Evolutionary conservation across 2,329 filamentous ascomycete genomes (phyloP).

Genomic region (Neospermospora avenae): DNA sequence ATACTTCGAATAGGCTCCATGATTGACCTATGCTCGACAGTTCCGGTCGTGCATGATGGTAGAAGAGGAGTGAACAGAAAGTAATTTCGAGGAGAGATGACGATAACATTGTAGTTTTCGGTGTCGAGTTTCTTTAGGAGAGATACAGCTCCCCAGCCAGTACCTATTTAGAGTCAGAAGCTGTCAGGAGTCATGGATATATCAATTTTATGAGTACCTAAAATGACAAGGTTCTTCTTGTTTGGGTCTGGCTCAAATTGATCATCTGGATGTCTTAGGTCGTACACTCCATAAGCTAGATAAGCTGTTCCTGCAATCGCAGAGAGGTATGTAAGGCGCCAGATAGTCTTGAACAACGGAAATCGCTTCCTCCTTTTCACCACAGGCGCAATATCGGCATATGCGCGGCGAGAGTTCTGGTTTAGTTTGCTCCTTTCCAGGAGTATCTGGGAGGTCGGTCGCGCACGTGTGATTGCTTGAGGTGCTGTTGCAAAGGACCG

Average conservation of each 20-base stretch:
- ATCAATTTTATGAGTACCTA: slow-evolving; percentile 59
- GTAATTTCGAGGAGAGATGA: slow-evolving; percentile 98
- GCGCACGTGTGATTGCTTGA: slow-evolving; percentile 26
- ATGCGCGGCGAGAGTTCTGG: slow-evolving; percentile 43
- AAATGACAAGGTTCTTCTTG: slow-evolving; percentile 96
- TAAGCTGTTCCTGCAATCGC: slow-evolving; percentile 66
- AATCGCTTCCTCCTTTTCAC: slow-evolving; percentile 57
- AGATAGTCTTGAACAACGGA: slow-evolving; percentile 71
- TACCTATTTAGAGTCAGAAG: slow-evolving; percentile 54
- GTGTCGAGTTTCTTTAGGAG: slow-evolving; percentile 98
- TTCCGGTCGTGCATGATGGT: slow-evolving; percentile 94
- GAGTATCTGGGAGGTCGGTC: slow-evolving; percentile 26
- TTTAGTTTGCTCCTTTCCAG: slow-evolving; percentile 31
- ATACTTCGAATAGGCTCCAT: slow-evolving; percentile 99
- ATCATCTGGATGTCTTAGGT: slow-evolving; percentile 74
- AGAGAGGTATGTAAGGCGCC: slow-evolving; percentile 78
- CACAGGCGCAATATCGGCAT: slow-evolving; percentile 39
- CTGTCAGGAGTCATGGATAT: background rate
- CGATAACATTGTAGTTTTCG: slow-evolving; percentile 97
- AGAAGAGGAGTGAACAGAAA: slow-evolving; percentile 98
- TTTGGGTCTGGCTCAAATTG: slow-evolving; percentile 75
- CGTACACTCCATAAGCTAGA: slow-evolving; percentile 77
- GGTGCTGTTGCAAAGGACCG: slow-evolving; percentile 31
- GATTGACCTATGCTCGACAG: slow-evolving; percentile 98
- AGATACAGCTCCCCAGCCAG: slow-evolving; percentile 94